phyloP scores from a whole-genome alignment of 139 green algal species.

The Micractinium conductrix region DNA sequence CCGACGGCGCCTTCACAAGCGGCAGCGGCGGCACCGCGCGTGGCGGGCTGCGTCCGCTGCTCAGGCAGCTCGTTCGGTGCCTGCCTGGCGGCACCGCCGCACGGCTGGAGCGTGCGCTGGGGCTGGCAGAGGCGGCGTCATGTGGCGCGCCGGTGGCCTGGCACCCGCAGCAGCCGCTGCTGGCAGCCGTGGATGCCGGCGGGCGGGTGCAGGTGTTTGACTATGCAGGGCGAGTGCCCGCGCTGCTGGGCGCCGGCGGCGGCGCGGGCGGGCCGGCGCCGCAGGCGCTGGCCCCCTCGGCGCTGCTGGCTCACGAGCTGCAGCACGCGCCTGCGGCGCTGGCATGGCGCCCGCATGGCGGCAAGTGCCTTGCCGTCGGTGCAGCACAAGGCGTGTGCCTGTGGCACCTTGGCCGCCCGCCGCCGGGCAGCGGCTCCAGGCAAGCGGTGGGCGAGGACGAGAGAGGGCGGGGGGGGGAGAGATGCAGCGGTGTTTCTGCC shows the following conservation, averaged over 20 bases:
- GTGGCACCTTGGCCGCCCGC: conserved; percentile 24
- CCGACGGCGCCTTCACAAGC: conserved; percentile 5
- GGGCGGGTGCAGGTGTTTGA: conserved; percentile 11
- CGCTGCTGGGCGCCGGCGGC: neutral
- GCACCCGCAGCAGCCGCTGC: conserved; percentile 27
- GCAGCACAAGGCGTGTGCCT: conserved; percentile 19
- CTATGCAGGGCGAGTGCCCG: conserved; percentile 18
- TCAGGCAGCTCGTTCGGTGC: neutral
- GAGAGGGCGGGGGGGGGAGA: too few species aligned
- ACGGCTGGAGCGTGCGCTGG: conserved; percentile 7
- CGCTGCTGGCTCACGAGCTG: conserved; percentile 26
- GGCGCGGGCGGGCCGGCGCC: neutral
- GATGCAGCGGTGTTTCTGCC: too few species aligned
- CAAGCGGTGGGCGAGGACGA: neutral
- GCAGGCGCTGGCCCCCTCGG: neutral
- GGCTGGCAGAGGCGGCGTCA: neutral
- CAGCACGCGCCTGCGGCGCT: neutral
- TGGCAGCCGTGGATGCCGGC: neutral
- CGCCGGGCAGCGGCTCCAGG: neutral
- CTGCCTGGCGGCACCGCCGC: conserved; percentile 3
- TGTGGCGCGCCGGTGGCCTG: neutral
- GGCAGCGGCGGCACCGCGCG: too few species aligned
- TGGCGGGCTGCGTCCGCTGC: conserved; percentile 11
- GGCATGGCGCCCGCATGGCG: conserved; percentile 27
- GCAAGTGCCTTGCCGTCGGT: conserved; percentile 18